Base-by-base conservation (phyloP, 2,329 filamentous ascomycete species). In the Penicillium frequentans region DNA sequence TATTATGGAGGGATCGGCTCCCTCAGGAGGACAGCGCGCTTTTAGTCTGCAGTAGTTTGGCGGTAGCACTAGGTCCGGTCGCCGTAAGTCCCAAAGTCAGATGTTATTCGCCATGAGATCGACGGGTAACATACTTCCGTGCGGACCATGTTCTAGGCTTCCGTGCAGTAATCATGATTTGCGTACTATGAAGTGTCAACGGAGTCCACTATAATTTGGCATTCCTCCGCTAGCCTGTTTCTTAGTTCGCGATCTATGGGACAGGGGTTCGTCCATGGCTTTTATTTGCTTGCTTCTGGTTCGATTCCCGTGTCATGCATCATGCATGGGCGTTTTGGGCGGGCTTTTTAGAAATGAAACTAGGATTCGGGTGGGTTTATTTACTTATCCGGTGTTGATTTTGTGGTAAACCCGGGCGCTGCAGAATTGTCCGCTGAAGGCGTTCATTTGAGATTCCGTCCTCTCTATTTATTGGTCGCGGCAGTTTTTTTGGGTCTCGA, bases 21-120 rank as follows among this genome's bases (percentile, higher is more conserved):
- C n/a, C 33, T 49, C 42, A 26, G 31, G 39, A 49, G 24, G 51
- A 21, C 54, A 29, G 29, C 54, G 52, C 50, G 37, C 51, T 48
- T 27, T 58, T 60, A 60, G 57, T 29, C 44, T 62, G 55, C 60
- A 60, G 60, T 60, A 58, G 60, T 49, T 35, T 37, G 35, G 53
- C 44, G 31, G 29, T 31, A 24, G 35, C 23, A 31, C 16, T 26
- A 57, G 24, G 42, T 42, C 44, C 49, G 31, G 46, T 48, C 19
- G 39, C 29, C 26, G 37, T 33, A 26, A 45, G 16, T 21, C 19
- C 43, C 29, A 54, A 47, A 49, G 42, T 54, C 31, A 33, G 43
- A 48, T 42, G 31, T 23, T 10, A 31, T 31, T 35, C 23, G 24
- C 11, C 29, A 6, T 24, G 2, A 31, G 35, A 43, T 45, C 35